A percentile compares a stretch with the other conserved stretches of the same genome.
These are phyloP conservation scores for Lodderomyces elongisporus DNA, from an alignment of 1,139 yeast species.

Conservation along the genomic window DNA sequence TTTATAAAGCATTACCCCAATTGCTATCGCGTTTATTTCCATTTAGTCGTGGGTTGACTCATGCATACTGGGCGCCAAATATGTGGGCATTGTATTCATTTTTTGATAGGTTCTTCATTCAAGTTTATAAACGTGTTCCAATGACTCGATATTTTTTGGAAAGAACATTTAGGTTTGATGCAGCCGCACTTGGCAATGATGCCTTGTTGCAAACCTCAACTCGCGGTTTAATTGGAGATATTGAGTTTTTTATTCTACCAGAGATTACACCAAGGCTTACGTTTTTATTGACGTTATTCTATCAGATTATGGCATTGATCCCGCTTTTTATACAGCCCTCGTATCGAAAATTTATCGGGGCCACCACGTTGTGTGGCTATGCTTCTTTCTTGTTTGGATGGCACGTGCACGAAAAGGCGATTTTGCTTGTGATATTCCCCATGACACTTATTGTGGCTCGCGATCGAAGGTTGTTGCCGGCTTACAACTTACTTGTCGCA, in stretches of 20 bases:
- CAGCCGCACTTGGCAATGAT: slow-evolving; percentile 21
- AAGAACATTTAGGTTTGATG: slow-evolving; percentile 30
- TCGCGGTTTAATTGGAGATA: slow-evolving; percentile 89
- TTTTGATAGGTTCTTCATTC: slow-evolving; percentile 67
- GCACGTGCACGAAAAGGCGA: slow-evolving; percentile 98
- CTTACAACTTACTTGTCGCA: slow-evolving; percentile 62
- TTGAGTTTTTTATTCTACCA: slow-evolving; percentile 74
- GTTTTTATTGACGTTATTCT: slow-evolving; percentile 71
- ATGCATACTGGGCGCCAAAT: slow-evolving; percentile 99
- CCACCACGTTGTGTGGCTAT: slow-evolving; percentile 83
- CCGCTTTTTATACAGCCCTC: slow-evolving; percentile 76
- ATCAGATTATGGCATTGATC: slow-evolving; percentile 70
- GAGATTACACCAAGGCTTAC: slow-evolving; percentile 74
- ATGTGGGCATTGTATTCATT: slow-evolving; percentile 93
- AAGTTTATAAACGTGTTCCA: slow-evolving; percentile 43
- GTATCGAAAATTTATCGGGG: slow-evolving; percentile 73
- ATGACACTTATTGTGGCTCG: slow-evolving; percentile 69
- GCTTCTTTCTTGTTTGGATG: slow-evolving; percentile 93
- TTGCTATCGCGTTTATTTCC: slow-evolving; percentile 75
- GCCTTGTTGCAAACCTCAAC: slow-evolving; percentile 47
- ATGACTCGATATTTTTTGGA: slow-evolving; percentile 34
- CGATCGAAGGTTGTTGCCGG: slow-evolving; percentile 66
- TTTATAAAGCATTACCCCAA: slow-evolving; percentile 61
- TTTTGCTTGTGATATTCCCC: slow-evolving; percentile 84
- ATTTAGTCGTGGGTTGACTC: slow-evolving; percentile 90